Base-by-base conservation (phyloP, 1,284 basidiomycete species). In the Mixia osmundae region DNA sequence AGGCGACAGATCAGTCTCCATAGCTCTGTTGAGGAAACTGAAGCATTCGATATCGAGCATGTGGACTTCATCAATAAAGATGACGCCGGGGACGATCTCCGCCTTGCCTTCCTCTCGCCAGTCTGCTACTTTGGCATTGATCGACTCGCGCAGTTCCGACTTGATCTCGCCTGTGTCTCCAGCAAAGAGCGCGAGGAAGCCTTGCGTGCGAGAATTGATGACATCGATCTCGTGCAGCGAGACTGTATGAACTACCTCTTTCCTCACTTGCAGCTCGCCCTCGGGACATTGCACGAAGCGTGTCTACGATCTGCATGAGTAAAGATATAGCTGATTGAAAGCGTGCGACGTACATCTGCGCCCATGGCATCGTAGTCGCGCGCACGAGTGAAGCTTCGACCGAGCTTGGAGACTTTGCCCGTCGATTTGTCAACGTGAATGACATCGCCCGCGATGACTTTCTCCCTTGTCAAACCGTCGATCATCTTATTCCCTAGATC, bases 21-120 rank as follows among this genome's bases (percentile, higher is more conserved):
- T 65, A 4, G 89, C 89, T 29, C 89, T 71, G 58, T 97, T 97
- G 44, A 97, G 64, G 67, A 89, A 97, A 6, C 85, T 91, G 65
- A 95, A 95, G 56, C 89, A 97, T 58, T 97, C 89, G 45, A 97
- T 91, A 57, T 97, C 89, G 45, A 97, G 72, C 89, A 97, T 97
- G 64, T 97, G 91, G 12, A 94, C 85, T 59, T 94, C 80, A 55
- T 83, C 78, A 47, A 83, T 83, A 61, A 85, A 83, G 12, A 85
- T 62, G 19, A 36, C 85, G 4, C 89, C 89, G 28, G 89, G 89
- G 3, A 95, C 77, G 42, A 97, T 87, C 55, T 89, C 83, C 3
- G 89, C 89, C 57, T 97, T 97, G 43, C 89, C 89, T 61, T 95
- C 89, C 61, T 97, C 91, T 42, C 83, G 65, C 89, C 91, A 95